phyloP scores from a whole-genome alignment of 1,284 basidiomycete genomes.

The Rhodotorula glutinis region DNA sequence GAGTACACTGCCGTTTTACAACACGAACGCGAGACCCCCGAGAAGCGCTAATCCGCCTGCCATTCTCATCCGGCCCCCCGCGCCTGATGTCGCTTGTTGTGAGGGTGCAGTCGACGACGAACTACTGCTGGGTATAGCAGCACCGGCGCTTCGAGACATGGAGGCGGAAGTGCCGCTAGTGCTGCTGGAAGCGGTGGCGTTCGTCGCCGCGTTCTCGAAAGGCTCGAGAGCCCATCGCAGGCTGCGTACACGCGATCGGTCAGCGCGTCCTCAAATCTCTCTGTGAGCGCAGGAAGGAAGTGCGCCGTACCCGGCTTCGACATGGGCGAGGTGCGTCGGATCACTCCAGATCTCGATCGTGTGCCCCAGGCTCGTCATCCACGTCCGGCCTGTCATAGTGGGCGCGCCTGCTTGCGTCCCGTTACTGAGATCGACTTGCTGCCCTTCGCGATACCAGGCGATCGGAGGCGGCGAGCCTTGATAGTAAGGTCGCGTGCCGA shows the following conservation, averaged over 20 bases:
- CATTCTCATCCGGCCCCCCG: not conserved
- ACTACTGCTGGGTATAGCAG: too few species aligned
- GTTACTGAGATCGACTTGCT: constrained; percentile 30
- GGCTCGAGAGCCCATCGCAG: constrained; percentile 22
- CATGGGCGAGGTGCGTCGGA: constrained; percentile 21
- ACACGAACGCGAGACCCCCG: not conserved
- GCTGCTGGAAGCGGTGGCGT: not conserved
- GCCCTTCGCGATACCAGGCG: constrained; percentile 32
- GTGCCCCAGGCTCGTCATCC: constrained; percentile 29
- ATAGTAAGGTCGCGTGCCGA: constrained; percentile 22
- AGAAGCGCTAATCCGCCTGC: not conserved
- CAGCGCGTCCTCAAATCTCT: not conserved
- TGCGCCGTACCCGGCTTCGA: constrained; percentile 26
- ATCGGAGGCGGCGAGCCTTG: constrained; percentile 33
- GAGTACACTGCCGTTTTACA: too few species aligned
- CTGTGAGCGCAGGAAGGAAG: not conserved
- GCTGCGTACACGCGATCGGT: not conserved
- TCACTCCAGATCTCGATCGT: constrained; percentile 27
- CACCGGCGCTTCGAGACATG: not conserved
- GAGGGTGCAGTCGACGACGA: not conserved
- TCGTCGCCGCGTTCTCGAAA: not conserved
- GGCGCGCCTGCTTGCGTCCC: constrained; percentile 11
- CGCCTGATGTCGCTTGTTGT: not conserved
- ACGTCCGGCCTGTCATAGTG: constrained; percentile 31
- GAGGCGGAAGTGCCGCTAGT: not conserved